Evolutionary conservation across 2,329 filamentous ascomycete genomes (phyloP), one percentile per base, ranked within the genome.

Genomic region (Microsporum audouinii): DNA sequence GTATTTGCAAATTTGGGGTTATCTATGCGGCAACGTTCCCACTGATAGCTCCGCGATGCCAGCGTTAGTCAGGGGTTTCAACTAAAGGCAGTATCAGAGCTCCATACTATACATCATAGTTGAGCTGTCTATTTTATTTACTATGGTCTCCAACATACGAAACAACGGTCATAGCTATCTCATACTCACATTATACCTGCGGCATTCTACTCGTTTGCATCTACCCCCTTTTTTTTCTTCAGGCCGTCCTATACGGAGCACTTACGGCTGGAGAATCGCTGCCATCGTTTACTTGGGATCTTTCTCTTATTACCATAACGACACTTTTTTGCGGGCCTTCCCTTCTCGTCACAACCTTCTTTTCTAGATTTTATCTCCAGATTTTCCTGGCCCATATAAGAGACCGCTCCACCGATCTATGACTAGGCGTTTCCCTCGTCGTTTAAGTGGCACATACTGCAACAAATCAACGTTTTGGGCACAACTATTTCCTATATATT

Each of bases 1-100:
- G 49, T 61, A 7, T 65, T 65, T 60, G 17, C 55, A 12, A 45
- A 62, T 23, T 62, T 56, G 0, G 63, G 60, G 3, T 64, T 10
- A 33, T 43, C 5, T 60, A 58, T 12, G 61, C 17, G 39, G 41
- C 12, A 55, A 36, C 7, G 49, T 59, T 7, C 57, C 27, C 7
- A 14, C 47, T 1, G 34, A 12, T 14, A 56, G n/a, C n/a, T 57
- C 39, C 2, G 17, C 51, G 7, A 45, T 41, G 33, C 57, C 61
- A 14, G 10, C 58, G 60, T 41, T 47, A 51, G 43, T 29, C n/a
- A 6, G 14, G 23, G 17, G 43, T 47, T 47, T 47, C 43, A 47
- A 29, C 43, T 10, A 29, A 23, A 29, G n/a, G 8, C n/a, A 8
- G 27, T 47, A 29, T 23, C 17, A 0, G 43, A 10, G 17, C 17